Percentiles rank a stretch among this genome's conserved stretches.
phyloP scores from a whole-genome alignment of 345 rosid species.

The Eucalyptus regnans region DNA sequence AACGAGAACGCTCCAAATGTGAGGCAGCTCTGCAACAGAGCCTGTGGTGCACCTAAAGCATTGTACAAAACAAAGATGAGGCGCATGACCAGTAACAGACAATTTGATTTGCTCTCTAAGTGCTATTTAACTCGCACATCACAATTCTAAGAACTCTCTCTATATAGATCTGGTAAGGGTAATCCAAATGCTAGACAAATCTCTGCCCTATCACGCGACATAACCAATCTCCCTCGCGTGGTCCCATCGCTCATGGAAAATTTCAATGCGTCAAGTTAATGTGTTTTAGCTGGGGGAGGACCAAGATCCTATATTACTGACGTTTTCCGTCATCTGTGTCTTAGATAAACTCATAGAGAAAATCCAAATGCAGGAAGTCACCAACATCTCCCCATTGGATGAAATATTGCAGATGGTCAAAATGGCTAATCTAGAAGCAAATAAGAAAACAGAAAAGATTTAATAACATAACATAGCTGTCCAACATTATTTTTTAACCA shows the following conservation, averaged over 20 bases:
- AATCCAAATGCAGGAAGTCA: not conserved
- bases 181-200: not conserved
- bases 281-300: not conserved
- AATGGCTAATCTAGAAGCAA: not conserved
- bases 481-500: not conserved
- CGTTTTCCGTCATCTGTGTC: not conserved
- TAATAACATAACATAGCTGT: not conserved
- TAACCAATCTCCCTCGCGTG: not conserved
- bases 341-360: not conserved
- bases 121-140: not conserved
- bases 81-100: not conserved
- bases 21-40: constrained; percentile 67
- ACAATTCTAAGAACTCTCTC: not conserved
- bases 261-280: not conserved
- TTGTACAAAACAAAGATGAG: not conserved
- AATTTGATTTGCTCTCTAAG: not conserved
- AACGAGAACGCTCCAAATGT: constrained; percentile 85
- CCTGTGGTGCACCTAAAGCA: constrained; percentile 59
- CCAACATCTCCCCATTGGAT: not conserved
- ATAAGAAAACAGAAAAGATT: not conserved
- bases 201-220: not conserved
- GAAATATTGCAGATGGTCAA: not conserved
- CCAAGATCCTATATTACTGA: not conserved
- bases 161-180: not conserved
- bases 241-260: not conserved